Percentiles rank a stretch among this genome's conserved stretches.
These are phyloP conservation scores for Pleurotus salmoneostramineus DNA, from an alignment of 768 basidiomycete genomes.

Conservation along the genomic window DNA sequence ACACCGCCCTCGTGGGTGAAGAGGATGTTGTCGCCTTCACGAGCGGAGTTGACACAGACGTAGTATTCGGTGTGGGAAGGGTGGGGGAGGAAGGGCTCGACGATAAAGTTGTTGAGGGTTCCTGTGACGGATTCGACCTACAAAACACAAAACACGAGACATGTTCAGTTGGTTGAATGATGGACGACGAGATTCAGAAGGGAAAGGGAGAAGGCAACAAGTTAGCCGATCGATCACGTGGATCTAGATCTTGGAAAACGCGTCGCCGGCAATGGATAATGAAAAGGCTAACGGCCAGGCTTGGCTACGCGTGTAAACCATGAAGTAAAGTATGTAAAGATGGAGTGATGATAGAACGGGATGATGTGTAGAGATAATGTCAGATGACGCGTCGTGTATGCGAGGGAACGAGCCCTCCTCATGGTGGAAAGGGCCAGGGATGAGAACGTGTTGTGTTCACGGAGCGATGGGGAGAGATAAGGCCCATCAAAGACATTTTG, in stretches of 20 bases:
- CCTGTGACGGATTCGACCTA: slow-evolving; percentile 94
- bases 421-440: too few relatives aligned
- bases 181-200: not conserved
- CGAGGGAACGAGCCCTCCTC: too few relatives aligned
- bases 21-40: slow-evolving; percentile 93
- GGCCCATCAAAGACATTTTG: too few relatives aligned
- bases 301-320: too few relatives aligned
- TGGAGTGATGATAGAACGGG: too few relatives aligned
- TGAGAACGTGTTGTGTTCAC: too few relatives aligned
- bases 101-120: slow-evolving; percentile 94
- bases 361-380: too few relatives aligned
- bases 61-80: slow-evolving; percentile 94
- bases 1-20: slow-evolving; percentile 99
- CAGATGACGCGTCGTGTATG: too few relatives aligned
- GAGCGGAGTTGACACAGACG: slow-evolving; percentile 94
- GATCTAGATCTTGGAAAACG: not conserved
- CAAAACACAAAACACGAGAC: too few relatives aligned
- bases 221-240: slow-evolving; percentile 1
- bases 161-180: too few relatives aligned
- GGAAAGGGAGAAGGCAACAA: slow-evolving; percentile 13
- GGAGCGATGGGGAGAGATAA: too few relatives aligned
- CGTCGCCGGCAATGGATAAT: not conserved
- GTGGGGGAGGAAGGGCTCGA: slow-evolving; percentile 99
- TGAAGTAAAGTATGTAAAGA: too few relatives aligned
- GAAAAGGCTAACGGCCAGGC: not conserved